Evolutionary conservation across 768 basidiomycete species (phyloP), one percentile per base, ranked within the genome.

Genomic region (Naganishia friedmannii): DNA sequence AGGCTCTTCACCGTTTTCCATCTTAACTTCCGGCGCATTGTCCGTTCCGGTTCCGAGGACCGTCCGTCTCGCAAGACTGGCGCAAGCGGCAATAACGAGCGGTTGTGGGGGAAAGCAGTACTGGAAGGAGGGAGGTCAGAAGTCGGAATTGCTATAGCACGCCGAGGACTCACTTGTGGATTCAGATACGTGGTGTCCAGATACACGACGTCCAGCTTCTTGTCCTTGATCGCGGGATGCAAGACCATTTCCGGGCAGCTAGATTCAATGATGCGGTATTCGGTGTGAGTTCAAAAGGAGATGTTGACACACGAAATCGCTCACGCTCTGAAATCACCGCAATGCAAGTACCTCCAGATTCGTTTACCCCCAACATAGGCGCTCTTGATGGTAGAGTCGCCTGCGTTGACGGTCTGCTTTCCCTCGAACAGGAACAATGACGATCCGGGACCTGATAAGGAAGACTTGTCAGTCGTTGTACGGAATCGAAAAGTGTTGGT

Each of bases 131-230:
- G n/a, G n/a, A n/a, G n/a, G n/a, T n/a, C n/a, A n/a, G n/a, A n/a
- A n/a, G n/a, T n/a, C n/a, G n/a, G n/a, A n/a, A n/a, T n/a, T n/a
- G n/a, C 3, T 1, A 51, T 7, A 51, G 3, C 23, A 21, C 12
- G 5, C 4, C 29, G 5, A 3, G 3, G 21, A 45, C 60, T 26
- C 21, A 63, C 60, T 85, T 89, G 91, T 0, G 93, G 90, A 77
- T 95, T 89, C 23, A 97, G 84, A 80, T 97, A 97, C 0, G 96
- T 99, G 4, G 96, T 97, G 78, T 99, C 96, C 31, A 99, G 85
- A 79, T 99, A 98, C 45, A 93, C 86, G 65, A 88, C 87, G 73
- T 98, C 93, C 8, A 98, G 86, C 39, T 83, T 83, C 76, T 93
- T 95, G 39, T 88, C 89, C 70, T 86, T 87, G 68, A 98, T 84